Conservation (phyloP, 352 stramenopile genomes). For the Phytophthora litchii region DNA sequence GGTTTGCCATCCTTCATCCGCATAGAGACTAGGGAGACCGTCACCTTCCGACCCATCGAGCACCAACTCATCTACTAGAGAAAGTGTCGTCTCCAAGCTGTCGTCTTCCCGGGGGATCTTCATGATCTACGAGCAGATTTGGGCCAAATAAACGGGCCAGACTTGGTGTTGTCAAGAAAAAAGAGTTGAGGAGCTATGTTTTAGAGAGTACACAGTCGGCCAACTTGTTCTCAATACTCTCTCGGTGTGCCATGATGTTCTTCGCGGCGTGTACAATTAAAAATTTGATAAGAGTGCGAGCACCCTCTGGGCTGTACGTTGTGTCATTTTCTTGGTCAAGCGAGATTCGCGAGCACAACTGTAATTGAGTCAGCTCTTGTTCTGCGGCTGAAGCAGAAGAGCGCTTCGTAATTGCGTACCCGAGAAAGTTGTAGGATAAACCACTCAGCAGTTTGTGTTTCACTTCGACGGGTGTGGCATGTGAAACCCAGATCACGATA, state of each 20-base stretch:
- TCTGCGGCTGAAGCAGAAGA: conserved; percentile 21
- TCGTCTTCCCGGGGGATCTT: not conserved
- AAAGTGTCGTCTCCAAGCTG: conserved; percentile 5
- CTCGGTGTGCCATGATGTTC: conserved; percentile 42
- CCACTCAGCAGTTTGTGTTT: conserved; percentile 41
- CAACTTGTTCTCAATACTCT: conserved; percentile 53
- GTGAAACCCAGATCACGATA: conserved; percentile 63
- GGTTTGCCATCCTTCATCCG: not conserved
- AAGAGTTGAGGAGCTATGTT: too few relatives aligned
- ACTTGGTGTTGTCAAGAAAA: too few relatives aligned
- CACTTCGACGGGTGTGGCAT: conserved; percentile 56
- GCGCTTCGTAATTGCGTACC: conserved; percentile 58
- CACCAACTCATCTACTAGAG: not conserved
- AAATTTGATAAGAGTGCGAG: conserved; percentile 49
- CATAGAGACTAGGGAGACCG: not conserved
- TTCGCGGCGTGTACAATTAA: conserved; percentile 42
- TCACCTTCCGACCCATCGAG: not conserved
- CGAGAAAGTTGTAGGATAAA: conserved; percentile 53
- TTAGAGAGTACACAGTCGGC: conserved; percentile 20
- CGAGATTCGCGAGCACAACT: conserved; percentile 55
- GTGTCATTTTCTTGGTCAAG: conserved; percentile 41
- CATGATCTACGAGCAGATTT: not conserved
- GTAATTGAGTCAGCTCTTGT: conserved; percentile 45
- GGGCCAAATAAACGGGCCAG: too few relatives aligned
- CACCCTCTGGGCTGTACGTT: conserved; percentile 32